phyloP scores from a whole-genome alignment of 169 alveolate genomes.

The Amoebophrya sp. region DNA sequence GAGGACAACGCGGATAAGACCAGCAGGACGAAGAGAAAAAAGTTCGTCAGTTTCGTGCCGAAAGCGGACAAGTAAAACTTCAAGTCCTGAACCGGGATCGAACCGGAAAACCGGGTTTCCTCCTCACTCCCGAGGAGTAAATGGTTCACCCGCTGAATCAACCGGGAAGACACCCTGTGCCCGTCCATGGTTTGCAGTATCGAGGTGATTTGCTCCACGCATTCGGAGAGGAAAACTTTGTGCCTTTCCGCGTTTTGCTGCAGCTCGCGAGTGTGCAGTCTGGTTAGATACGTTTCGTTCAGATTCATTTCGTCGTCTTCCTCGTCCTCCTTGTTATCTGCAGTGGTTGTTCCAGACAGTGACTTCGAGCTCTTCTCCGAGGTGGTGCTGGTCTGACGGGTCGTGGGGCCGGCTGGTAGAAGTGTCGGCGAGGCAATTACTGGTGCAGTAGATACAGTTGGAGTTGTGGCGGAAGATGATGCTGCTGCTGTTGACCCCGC shows the following conservation, averaged over 20 bases:
- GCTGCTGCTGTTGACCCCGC: too few species aligned
- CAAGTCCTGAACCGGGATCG: not conserved
- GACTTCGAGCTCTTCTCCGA: too few species aligned
- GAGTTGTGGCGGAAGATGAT: too few species aligned
- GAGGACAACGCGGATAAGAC: not conserved
- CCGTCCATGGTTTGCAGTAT: constrained; percentile 40
- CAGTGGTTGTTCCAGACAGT: too few species aligned
- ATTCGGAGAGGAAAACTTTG: constrained; percentile 35
- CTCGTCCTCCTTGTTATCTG: too few species aligned
- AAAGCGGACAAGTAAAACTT: not conserved
- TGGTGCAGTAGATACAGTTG: too few species aligned
- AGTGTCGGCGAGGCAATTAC: too few species aligned
- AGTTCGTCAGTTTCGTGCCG: not conserved
- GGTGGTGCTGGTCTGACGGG: too few species aligned
- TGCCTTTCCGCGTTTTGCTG: not conserved
- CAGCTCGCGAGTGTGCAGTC: not conserved
- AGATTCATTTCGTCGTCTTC: too few species aligned
- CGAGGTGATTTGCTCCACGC: constrained; percentile 23
- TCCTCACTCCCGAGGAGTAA: not conserved
- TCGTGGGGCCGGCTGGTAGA: too few species aligned
- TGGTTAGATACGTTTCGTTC: not conserved
- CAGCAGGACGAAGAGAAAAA: not conserved
- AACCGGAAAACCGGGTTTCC: not conserved
- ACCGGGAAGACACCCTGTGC: constrained; percentile 25
- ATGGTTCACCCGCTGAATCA: constrained; percentile 27